These are phyloP conservation scores for Diutina siamensis DNA, from an alignment of 1,139 yeast genomes.

Conservation along the genomic window DNA sequence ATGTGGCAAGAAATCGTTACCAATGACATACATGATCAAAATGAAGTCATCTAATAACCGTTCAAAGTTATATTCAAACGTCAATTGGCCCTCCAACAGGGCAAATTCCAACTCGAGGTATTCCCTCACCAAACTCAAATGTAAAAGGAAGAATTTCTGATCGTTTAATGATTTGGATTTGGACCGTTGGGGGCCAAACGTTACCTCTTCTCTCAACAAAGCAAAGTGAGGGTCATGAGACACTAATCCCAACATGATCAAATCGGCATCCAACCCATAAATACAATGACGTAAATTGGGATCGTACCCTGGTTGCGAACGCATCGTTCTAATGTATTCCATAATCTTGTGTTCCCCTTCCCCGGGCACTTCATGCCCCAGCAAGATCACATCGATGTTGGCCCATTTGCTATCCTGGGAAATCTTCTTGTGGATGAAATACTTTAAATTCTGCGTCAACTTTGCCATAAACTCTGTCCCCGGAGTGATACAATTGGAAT, in stretches of 20 bases:
- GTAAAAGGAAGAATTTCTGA: constrained; percentile 78
- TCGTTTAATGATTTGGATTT: constrained; percentile 43
- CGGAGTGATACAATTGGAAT: constrained; percentile 96
- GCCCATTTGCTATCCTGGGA: constrained; percentile 89
- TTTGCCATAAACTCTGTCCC: constrained; percentile 97
- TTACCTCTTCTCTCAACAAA: constrained; percentile 86
- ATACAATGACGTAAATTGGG: constrained; percentile 90
- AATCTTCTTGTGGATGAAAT: constrained; percentile 84
- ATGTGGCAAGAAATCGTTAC: constrained; percentile 97
- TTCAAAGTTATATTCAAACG: constrained; percentile 78
- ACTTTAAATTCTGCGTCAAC: constrained; percentile 68
- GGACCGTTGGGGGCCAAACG: constrained; percentile 61
- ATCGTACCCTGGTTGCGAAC: constrained; percentile 75
- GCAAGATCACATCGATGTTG: constrained; percentile 66
- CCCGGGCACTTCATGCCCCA: constrained; percentile 97
- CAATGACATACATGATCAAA: constrained; percentile 96
- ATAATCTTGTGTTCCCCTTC: constrained; percentile 98
- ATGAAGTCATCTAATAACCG: constrained; percentile 99
- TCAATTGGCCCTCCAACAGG: constrained; percentile 41
- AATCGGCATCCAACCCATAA: constrained; percentile 95
- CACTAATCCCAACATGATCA: constrained; percentile 88
- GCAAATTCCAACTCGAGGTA: constrained; percentile 75
- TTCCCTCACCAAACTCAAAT: constrained; percentile 78
- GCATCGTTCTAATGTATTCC: constrained; percentile 81
- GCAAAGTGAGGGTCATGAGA: constrained; percentile 96